Base-by-base conservation (phyloP, 2,329 filamentous ascomycete genomes). In the Trichoderma lentiforme region DNA sequence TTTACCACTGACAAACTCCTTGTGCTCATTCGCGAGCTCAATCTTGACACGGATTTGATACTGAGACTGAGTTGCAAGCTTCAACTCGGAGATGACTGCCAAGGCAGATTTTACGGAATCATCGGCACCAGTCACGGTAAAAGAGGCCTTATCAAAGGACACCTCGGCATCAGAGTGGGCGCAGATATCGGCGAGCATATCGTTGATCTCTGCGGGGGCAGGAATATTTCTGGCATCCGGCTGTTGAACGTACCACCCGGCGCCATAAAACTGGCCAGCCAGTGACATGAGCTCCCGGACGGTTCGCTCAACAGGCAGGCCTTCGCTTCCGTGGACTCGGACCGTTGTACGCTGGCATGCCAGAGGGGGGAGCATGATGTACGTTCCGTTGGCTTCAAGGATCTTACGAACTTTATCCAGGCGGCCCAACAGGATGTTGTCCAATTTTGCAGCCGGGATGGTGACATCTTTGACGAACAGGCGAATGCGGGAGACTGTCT, bases 1-100 rank as follows among this genome's bases (percentile, higher is more conserved):
- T 87, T 99, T 99, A 76, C 96, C 96, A 77, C 95, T 98, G 71
- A 99, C 96, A 80, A 99, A 99, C 80, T 99, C 96, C 83, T 99
- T 99, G 86, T 99, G 96, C 84, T 99, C 96, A 79, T 98, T 98
- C 78, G 96, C 96, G 71, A 99, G 91, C 85, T 99, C 96, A 74
- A 99, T 97, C 86, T 98, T 98, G 79, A 99, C 95, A 71, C 95
- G 91, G 80, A 99, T 97, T 80, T 97, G 95, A 78, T 97, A 97
- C 76, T 93, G 93, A 56, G 92, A 90, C 77, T 94, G 92, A 75
- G 92, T 91, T 73, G 97, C 93, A 78, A 98, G 97, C 56, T 93
- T 92, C 75, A 97, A 92, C 75, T 97, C 93, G 70, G 95, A 93
- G 77, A 99, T 94, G 71, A 98, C 95, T 81, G 91, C 93, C 84